Conservation (phyloP, 352 stramenopile species). For the Globisporangium orthogonon region DNA sequence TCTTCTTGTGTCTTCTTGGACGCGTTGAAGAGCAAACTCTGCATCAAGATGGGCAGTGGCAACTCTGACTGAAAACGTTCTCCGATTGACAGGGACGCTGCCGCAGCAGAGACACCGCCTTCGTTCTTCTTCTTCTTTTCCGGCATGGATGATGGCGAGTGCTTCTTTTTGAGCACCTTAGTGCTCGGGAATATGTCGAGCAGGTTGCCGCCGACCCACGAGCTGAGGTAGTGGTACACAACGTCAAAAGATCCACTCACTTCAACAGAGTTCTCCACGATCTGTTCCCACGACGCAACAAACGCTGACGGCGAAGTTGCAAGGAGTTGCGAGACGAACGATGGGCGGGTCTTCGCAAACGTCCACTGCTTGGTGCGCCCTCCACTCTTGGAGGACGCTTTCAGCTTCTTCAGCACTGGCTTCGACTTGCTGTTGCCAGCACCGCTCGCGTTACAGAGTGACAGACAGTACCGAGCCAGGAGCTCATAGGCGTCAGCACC, state of each 20-base stretch:
- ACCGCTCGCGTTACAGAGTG: not conserved
- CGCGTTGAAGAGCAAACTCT: constrained; percentile 10
- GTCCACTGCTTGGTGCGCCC: constrained; percentile 6
- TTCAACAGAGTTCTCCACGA: constrained; percentile 25
- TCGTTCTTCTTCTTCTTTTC: constrained; percentile 20
- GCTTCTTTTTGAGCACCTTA: not conserved
- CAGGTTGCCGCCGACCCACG: constrained; percentile 37
- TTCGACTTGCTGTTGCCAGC: not conserved
- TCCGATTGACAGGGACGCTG: not conserved
- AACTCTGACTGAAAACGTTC: constrained; percentile 9
- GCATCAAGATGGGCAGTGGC: constrained; percentile 12
- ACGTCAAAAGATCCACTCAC: constrained; percentile 24
- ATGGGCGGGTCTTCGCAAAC: not conserved
- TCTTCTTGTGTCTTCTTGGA: not conserved
- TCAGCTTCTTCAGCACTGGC: constrained; percentile 6
- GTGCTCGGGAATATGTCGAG: constrained; percentile 8
- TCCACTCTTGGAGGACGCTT: not conserved
- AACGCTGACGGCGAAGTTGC: constrained; percentile 20
- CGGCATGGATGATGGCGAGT: not conserved
- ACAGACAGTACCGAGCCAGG: constrained; percentile 25
- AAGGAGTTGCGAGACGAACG: constrained; percentile 15
- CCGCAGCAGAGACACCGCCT: not conserved
- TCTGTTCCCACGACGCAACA: constrained; percentile 24
- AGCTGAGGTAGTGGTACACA: constrained; percentile 48
- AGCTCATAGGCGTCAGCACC: constrained; percentile 28